Evolutionary conservation across 768 basidiomycete species (phyloP), one percentile per base, ranked within the genome.

Genomic region (Rhizopogon roseolus): DNA sequence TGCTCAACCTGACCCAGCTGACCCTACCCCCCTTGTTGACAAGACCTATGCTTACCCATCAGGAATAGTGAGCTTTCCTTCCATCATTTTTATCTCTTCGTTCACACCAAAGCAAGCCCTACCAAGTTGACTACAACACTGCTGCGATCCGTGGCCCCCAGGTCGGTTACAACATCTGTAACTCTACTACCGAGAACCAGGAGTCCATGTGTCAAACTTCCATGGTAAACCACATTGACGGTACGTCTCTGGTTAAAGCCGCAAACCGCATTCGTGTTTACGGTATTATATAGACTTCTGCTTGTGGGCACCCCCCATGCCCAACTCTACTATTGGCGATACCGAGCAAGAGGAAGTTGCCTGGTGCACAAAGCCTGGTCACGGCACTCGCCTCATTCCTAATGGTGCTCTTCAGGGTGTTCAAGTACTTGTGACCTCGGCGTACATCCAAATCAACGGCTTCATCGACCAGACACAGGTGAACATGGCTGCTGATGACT

Each of bases 341-440:
- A 76, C 77, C 8, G 92, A 93, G 64, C 82, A 76, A 22, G 70
- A 75, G 50, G 84, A 80, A 60, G 85, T 93, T 19, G 82, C 87
- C 1, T 94, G 80, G 77, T 94, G 90, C 67, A 79, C 82, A 11
- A 80, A 84, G 66, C 66, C 77, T 0, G 79, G 78, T 4, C 76
- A 78, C 54, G 90, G 90, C 1, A 81, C 87, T 2, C 86, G 90
- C 54, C 62, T 86, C 48, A 88, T 93, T 25, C 86, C 87, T 5
- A 68, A 58, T 0, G 85, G 84, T 27, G 76, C 88, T 25, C 65
- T 92, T 27, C 65, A 67, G 0, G 90, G 85, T 54, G 74, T 87
- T 1, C 88, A 92, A 69, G 76, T 80, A 60, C 79, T 86, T 55
- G 67, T 66, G 49, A 85, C 86, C 0, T 72, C 74, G 2, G 73